Percentiles rank a stretch among this genome's conserved stretches.
Evolutionary conservation across 805 yeast species (phyloP).

Genomic region (Kodamaea neixiangensis): DNA sequence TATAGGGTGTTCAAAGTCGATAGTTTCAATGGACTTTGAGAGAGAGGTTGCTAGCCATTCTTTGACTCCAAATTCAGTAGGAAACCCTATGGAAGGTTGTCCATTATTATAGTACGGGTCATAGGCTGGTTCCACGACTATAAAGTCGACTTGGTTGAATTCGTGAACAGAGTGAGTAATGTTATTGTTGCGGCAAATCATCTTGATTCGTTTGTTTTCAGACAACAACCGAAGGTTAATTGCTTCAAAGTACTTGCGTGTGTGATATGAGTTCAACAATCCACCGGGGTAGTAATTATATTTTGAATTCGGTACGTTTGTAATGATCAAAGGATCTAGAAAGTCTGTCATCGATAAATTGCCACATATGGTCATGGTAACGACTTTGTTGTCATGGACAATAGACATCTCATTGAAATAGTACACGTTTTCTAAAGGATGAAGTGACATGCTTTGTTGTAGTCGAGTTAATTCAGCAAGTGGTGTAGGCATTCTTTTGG

Average conservation of each 20-base stretch:
- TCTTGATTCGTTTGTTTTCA: conserved; percentile 15
- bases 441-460: conserved; percentile 13
- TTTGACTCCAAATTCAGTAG: conserved; percentile 21
- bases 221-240: conserved; percentile 18
- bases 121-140: conserved; percentile 14
- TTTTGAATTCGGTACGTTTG: conserved; percentile 8
- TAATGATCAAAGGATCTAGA: conserved; percentile 23
- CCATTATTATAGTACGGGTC: conserved; percentile 15
- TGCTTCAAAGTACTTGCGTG: conserved; percentile 18
- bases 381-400: conserved; percentile 14
- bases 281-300: conserved; percentile 21
- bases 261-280: conserved; percentile 20
- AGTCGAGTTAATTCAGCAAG: conserved; percentile 13
- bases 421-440: conserved; percentile 18
- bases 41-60: conserved; percentile 10
- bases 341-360: conserved; percentile 24
- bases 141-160: conserved; percentile 19
- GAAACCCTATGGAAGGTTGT: conserved; percentile 12
- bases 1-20: not conserved
- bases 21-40: not conserved
- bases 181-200: conserved; percentile 19
- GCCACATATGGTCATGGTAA: conserved; percentile 24
- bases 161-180: conserved; percentile 10
- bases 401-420: conserved; percentile 24
- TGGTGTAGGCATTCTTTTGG: not conserved